These are phyloP conservation scores for Pyrus pyrifolia DNA, from an alignment of 306 rosid genomes.

Conservation along the genomic window DNA sequence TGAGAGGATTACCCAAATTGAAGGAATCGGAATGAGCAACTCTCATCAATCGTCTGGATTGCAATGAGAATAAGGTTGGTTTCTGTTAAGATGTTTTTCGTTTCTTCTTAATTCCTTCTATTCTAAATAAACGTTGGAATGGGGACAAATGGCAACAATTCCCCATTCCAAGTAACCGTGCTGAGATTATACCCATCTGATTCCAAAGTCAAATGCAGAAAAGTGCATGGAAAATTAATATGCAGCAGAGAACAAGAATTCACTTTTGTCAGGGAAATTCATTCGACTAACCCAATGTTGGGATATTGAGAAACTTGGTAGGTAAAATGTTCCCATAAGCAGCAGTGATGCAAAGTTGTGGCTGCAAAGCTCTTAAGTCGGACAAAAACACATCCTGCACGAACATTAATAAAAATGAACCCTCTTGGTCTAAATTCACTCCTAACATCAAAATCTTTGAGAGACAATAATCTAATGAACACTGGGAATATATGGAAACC, in stretches of 20 bases:
- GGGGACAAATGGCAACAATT: background rate
- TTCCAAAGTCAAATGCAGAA: background rate
- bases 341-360: slow-evolving; percentile 65
- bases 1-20: background rate
- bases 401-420: slow-evolving; percentile 1
- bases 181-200: background rate
- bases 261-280: background rate
- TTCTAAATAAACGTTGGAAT: background rate
- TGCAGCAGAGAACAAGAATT: background rate
- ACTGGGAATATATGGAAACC: background rate
- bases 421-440: background rate
- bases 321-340: slow-evolving; percentile 59
- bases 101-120: background rate
- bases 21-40: background rate
- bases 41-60: background rate
- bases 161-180: background rate
- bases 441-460: background rate
- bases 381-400: slow-evolving; percentile 67
- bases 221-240: background rate
- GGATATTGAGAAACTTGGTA: slow-evolving; percentile 46
- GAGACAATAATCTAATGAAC: background rate
- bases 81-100: background rate
- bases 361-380: slow-evolving; percentile 60
- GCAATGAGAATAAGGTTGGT: background rate
- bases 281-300: slow-evolving; percentile 43